Percentiles rank a stretch among this genome's conserved stretches.
These are phyloP conservation scores for Pseudonitzschia multistriata DNA, from an alignment of 108 stramenopile genomes.

Conservation along the genomic window DNA sequence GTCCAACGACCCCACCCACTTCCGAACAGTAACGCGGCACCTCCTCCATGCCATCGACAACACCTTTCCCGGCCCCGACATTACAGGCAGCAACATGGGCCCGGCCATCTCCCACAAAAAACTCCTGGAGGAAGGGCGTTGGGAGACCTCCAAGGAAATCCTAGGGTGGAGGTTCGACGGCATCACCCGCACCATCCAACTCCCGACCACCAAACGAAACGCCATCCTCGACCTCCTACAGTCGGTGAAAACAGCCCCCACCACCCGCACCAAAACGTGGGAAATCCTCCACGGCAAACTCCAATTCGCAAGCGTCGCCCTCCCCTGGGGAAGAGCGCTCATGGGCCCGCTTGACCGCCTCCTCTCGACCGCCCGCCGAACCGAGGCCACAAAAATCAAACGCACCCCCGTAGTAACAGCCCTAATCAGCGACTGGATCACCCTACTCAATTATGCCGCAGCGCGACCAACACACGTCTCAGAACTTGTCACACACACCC, in stretches of 20 bases:
- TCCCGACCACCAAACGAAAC: background rate
- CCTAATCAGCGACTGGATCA: background rate
- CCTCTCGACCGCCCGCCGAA: background rate
- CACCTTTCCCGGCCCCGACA: too few species aligned
- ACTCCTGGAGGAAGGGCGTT: too few species aligned
- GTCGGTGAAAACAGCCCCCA: too few species aligned
- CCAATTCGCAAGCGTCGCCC: background rate
- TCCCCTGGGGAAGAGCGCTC: background rate
- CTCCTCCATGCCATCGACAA: too few species aligned
- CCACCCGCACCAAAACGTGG: background rate
- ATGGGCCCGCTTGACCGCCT: background rate
- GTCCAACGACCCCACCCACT: too few species aligned
- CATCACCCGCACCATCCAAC: too few species aligned
- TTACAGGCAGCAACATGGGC: too few species aligned
- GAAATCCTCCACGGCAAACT: background rate
- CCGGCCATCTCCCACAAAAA: too few species aligned
- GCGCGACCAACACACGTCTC: background rate
- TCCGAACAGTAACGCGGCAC: too few species aligned
- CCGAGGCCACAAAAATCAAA: background rate
- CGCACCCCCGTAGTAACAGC: background rate
- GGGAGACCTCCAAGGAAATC: too few species aligned
- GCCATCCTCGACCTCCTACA: background rate
- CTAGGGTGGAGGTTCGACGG: too few species aligned
- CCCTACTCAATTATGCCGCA: background rate
- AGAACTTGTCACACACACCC: background rate